phyloP scores from a whole-genome alignment of 495 filamentous ascomycete species.

The Extremus antarcticus region DNA sequence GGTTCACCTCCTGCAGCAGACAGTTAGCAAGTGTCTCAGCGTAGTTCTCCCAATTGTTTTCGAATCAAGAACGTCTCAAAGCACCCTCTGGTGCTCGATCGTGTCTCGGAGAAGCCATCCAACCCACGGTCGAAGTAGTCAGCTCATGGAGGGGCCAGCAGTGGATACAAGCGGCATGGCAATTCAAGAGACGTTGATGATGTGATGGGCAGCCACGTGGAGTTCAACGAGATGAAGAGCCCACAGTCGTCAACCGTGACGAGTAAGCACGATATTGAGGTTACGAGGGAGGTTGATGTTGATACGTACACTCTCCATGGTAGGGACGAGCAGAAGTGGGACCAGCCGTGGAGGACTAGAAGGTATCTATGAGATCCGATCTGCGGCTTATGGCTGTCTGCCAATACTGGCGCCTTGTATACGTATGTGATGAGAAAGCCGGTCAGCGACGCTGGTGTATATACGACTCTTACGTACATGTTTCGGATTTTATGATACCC shows the following conservation, averaged over 20 bases:
- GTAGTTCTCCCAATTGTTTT: constrained; percentile 1
- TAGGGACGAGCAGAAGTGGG: background rate
- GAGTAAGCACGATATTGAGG: background rate
- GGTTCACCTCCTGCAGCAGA: constrained; percentile 20
- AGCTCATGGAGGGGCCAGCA: background rate
- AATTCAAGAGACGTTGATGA: background rate
- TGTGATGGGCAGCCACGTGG: background rate
- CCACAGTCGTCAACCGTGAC: background rate
- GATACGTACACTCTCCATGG: background rate
- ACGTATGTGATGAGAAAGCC: background rate
- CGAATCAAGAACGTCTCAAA: too few relatives aligned
- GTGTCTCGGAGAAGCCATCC: background rate
- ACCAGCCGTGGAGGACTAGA: background rate
- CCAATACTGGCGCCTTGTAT: background rate
- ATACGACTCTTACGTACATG: background rate
- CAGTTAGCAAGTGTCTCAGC: constrained; percentile 20
- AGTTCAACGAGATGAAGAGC: background rate
- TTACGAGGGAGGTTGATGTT: background rate
- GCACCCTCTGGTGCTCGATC: too few relatives aligned
- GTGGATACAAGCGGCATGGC: background rate
- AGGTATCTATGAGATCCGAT: background rate
- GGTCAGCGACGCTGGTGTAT: background rate
- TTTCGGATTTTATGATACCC: background rate
- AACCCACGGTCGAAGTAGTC: background rate
- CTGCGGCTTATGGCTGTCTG: background rate